These are phyloP conservation scores for Panicum hallii DNA, from an alignment of 202 grass and related monocot genomes.

Conservation along the genomic window DNA sequence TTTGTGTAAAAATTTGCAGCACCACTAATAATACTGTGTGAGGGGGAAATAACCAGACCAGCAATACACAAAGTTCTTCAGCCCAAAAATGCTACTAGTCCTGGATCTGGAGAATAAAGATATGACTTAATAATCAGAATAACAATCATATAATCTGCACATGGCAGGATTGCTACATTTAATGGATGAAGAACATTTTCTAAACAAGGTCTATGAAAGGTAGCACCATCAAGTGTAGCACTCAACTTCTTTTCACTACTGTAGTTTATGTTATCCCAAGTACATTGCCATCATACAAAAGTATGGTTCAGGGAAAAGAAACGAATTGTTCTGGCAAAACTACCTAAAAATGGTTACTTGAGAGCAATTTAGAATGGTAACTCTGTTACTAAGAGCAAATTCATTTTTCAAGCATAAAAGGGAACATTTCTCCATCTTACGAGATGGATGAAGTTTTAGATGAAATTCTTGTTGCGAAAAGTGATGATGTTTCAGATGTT, in stretches of 20 bases:
- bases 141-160: background rate
- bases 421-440: slow-evolving; percentile 11
- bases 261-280: slow-evolving; percentile 11
- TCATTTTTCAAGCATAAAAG: slow-evolving; percentile 1
- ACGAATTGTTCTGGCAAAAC: background rate
- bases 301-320: slow-evolving; percentile 14
- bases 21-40: background rate
- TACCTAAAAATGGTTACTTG: slow-evolving; percentile 1
- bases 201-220: slow-evolving; percentile 3
- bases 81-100: slow-evolving; percentile 1
- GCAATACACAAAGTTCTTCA: slow-evolving; percentile 30
- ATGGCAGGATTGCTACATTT: background rate
- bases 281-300: slow-evolving; percentile 5
- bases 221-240: background rate
- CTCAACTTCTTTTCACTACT: slow-evolving; percentile 5
- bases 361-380: slow-evolving; percentile 14
- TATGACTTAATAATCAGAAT: background rate
- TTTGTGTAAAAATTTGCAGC: background rate
- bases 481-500: background rate
- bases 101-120: slow-evolving; percentile 16
- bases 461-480: slow-evolving; percentile 11
- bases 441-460: slow-evolving; percentile 15
- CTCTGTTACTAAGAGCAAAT: slow-evolving; percentile 24
- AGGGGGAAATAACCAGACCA: background rate
- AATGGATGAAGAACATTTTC: slow-evolving; percentile 17